Conservation (phyloP, 805 yeast genomes). For the Ogataea salicorniae region DNA sequence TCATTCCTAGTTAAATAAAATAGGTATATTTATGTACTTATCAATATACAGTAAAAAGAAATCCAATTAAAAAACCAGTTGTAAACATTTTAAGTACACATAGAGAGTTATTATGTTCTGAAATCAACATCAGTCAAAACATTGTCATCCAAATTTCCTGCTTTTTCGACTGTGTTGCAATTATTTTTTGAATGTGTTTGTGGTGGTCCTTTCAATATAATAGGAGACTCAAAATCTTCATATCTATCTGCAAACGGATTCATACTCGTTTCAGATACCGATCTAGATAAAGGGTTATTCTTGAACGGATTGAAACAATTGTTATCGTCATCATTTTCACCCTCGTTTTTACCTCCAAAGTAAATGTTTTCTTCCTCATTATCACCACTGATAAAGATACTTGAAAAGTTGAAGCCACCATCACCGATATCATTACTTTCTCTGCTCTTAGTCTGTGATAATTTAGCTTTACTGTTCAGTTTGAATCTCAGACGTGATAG, state of each 20-base stretch:
- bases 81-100: not conserved
- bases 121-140: conserved; percentile 8
- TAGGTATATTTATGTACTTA: too few species aligned
- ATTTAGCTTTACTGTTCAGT: conserved; percentile 18
- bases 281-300: conserved; percentile 17
- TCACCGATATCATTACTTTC: not conserved
- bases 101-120: not conserved
- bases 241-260: conserved; percentile 24
- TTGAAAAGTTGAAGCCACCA: not conserved
- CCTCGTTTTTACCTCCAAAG: not conserved
- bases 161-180: not conserved
- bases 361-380: conserved; percentile 1
- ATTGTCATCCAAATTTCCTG: not conserved
- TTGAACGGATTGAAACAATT: conserved; percentile 20
- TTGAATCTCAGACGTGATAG: conserved; percentile 43
- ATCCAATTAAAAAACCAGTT: not conserved
- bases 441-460: not conserved
- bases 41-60: not conserved
- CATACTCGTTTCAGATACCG: conserved; percentile 23
- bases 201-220: too few species aligned
- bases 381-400: conserved; percentile 2
- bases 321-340: conserved; percentile 4
- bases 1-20: too few species aligned
- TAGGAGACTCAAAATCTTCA: not conserved
- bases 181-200: not conserved